Conservation (phyloP, 2,329 filamentous ascomycete genomes). For the Blastomyces gilchristii region DNA sequence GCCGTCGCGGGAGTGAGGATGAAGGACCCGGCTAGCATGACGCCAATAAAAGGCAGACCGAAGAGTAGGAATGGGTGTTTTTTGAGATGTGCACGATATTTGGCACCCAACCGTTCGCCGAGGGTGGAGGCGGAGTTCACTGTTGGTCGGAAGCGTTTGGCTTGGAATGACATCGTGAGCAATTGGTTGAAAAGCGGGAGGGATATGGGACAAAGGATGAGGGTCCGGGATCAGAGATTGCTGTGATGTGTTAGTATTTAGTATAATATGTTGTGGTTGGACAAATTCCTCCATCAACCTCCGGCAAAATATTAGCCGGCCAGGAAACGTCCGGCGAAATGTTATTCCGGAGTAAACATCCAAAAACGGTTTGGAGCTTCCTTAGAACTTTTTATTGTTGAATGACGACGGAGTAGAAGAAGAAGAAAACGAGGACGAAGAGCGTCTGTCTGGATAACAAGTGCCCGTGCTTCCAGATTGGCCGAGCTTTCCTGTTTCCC, state of each 20-base stretch:
- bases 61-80: conserved; percentile 85
- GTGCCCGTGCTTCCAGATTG: background rate
- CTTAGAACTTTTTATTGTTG: background rate
- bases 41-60: conserved; percentile 79
- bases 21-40: conserved; percentile 88
- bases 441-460: background rate
- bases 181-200: background rate
- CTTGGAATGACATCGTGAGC: conserved; percentile 52
- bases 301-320: too few relatives aligned
- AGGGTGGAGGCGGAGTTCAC: conserved; percentile 40
- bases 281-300: too few relatives aligned
- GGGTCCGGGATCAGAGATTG: background rate
- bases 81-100: conserved; percentile 64
- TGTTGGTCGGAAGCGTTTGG: conserved; percentile 59
- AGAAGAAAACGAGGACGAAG: background rate
- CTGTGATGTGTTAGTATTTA: background rate
- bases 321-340: background rate
- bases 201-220: background rate
- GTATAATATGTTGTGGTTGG: background rate
- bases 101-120: conserved; percentile 57
- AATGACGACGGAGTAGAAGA: background rate
- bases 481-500: background rate
- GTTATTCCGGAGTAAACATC: conserved; percentile 10
- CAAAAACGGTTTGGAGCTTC: conserved; percentile 5
- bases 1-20: conserved; percentile 90